Evolutionary conservation across 2,329 filamentous ascomycete genomes (phyloP).

Genomic region (Verticillium albo-atrum): DNA sequence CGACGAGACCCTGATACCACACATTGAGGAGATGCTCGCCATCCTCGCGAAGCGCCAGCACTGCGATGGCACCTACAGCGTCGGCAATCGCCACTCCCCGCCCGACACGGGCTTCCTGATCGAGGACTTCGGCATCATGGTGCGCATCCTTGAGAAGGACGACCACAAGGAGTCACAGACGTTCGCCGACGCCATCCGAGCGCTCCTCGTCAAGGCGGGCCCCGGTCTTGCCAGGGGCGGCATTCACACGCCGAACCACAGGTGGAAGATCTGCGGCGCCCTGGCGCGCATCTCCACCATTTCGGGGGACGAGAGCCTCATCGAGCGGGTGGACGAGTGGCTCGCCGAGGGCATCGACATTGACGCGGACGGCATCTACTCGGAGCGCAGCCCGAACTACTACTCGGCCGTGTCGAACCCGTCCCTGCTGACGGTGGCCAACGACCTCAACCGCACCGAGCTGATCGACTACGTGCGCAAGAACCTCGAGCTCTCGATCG

Average conservation of each 20-base stretch:
- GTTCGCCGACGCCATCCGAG: conserved; percentile 9
- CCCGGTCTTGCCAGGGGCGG: conserved; percentile 11
- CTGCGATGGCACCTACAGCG: conserved; percentile 12
- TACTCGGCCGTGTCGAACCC: conserved; percentile 14
- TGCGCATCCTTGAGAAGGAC: conserved; percentile 12
- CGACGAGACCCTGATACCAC: conserved; percentile 8
- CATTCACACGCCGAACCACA: conserved; percentile 15
- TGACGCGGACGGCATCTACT: conserved; percentile 15
- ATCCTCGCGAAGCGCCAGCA: conserved; percentile 9
- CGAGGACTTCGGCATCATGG: conserved; percentile 15
- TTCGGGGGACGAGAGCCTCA: conserved; percentile 8
- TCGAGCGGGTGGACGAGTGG: conserved; percentile 13
- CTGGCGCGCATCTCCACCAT: conserved; percentile 13
- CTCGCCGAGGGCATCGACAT: conserved; percentile 14
- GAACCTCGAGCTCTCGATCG: conserved; percentile 14
- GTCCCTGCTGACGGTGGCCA: conserved; percentile 11
- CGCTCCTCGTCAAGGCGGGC: conserved; percentile 12
- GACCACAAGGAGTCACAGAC: conserved; percentile 6
- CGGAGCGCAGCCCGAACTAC: conserved; percentile 14
- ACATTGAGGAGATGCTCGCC: conserved; percentile 14
- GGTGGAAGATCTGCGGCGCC: conserved; percentile 14
- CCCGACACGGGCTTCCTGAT: conserved; percentile 16
- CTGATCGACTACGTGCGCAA: conserved; percentile 10
- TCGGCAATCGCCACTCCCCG: conserved; percentile 15
- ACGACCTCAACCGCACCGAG: conserved; percentile 12